phyloP scores from a whole-genome alignment of 306 rosid genomes.

The Ammopiptanthus mongolicus region DNA sequence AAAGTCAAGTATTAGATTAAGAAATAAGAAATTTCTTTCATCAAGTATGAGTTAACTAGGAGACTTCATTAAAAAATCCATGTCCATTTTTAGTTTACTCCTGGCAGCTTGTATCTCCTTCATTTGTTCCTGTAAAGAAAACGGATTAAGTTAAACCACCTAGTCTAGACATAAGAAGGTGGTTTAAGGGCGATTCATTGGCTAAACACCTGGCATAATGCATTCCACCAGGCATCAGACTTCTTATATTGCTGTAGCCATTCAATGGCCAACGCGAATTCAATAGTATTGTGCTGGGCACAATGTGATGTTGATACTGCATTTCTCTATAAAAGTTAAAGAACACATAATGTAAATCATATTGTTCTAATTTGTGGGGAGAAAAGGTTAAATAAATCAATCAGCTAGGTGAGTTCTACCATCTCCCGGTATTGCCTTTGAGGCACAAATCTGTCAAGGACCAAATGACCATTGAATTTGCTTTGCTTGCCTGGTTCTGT shows the following conservation, averaged over 20 bases:
- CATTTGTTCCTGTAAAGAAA: constrained; percentile 32
- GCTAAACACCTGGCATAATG: constrained; percentile 38
- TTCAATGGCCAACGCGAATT: constrained; percentile 36
- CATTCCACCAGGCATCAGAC: constrained; percentile 38
- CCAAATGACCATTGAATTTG: constrained; percentile 37
- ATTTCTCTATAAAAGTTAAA: constrained; percentile 33
- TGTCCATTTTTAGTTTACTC: constrained; percentile 7
- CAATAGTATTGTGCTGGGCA: constrained; percentile 54
- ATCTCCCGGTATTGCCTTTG: constrained; percentile 33
- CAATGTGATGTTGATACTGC: constrained; percentile 67
- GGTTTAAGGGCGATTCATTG: neutral
- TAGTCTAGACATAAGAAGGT: neutral
- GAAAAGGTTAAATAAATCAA: neutral
- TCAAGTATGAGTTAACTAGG: neutral
- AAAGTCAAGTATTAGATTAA: neutral
- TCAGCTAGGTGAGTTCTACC: constrained; percentile 24
- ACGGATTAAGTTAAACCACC: constrained; percentile 5
- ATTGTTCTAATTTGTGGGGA: neutral
- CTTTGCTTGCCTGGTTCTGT: constrained; percentile 15
- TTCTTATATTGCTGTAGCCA: constrained; percentile 34
- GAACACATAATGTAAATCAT: neutral
- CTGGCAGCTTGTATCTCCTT: constrained; percentile 28
- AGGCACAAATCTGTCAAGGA: neutral
- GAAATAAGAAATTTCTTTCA: neutral
- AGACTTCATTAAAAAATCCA: neutral